phyloP scores from a whole-genome alignment of 129 eudicot genomes.

The Pseudognaphalium luteoalbum region DNA sequence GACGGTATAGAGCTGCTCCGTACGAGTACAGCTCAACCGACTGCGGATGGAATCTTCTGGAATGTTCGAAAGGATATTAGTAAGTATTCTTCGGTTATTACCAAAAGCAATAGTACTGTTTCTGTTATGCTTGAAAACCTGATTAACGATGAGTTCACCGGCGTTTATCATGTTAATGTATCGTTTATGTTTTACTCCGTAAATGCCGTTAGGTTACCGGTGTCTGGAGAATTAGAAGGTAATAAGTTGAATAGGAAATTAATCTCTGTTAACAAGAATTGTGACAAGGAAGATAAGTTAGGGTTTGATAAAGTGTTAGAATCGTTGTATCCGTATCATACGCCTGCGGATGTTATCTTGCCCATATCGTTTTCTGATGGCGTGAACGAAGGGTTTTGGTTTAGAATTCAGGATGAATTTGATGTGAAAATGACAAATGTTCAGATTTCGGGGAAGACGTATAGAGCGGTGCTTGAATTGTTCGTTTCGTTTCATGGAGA shows the following conservation, averaged over 20 bases:
- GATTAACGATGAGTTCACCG: conserved; percentile 57
- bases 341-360: conserved; percentile 62
- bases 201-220: conserved; percentile 10
- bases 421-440: conserved; percentile 33
- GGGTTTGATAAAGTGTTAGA: conserved; percentile 11
- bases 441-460: conserved; percentile 39
- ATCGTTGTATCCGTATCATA: conserved; percentile 28
- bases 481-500: conserved; percentile 72
- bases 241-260: conserved; percentile 32
- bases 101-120: conserved; percentile 32
- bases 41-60: conserved; percentile 59
- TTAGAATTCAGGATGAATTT: conserved; percentile 50
- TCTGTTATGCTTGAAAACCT: conserved; percentile 74
- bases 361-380: conserved; percentile 41
- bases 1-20: conserved; percentile 66
- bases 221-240: not conserved
- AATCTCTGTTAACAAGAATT: conserved; percentile 23
- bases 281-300: not conserved
- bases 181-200: conserved; percentile 40
- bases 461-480: conserved; percentile 61
- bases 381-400: conserved; percentile 54
- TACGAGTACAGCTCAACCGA: conserved; percentile 74
- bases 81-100: conserved; percentile 51
- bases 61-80: conserved; percentile 59
- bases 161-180: conserved; percentile 53